A percentile compares a stretch with the other conserved stretches of the same genome.
phyloP scores from a whole-genome alignment of 306 rosid species.

The Crotalaria pallida region DNA sequence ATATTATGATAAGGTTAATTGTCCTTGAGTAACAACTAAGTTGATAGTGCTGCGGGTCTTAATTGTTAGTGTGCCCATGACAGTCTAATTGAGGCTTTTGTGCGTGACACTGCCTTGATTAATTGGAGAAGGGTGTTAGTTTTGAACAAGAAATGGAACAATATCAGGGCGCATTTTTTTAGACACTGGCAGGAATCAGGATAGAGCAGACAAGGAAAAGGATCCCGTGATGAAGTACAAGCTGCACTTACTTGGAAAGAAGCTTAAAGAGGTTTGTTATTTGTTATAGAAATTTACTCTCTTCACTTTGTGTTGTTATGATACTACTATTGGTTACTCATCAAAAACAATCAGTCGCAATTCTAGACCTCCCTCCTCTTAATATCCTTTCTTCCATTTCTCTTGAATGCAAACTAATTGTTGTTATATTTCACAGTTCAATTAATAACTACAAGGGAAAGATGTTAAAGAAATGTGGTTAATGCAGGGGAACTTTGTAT shows the following conservation, averaged over 20 bases:
- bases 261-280: conserved; percentile 60
- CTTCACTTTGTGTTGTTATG: neutral
- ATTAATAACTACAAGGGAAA: neutral
- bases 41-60: conserved; percentile 32
- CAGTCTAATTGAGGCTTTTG: conserved; percentile 44
- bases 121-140: conserved; percentile 72
- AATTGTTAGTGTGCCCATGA: no score
- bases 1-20: conserved; percentile 13
- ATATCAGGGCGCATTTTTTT: conserved; percentile 60
- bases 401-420: neutral
- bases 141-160: conserved; percentile 64
- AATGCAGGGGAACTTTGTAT: neutral
- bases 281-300: neutral
- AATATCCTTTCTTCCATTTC: neutral
- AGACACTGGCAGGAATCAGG: conserved; percentile 45
- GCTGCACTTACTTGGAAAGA: conserved; percentile 60
- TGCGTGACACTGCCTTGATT: neutral
- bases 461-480: neutral
- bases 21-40: conserved; percentile 37
- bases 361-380: neutral
- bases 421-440: neutral
- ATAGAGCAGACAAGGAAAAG: conserved; percentile 47
- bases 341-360: neutral
- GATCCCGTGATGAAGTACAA: conserved; percentile 57
- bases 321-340: neutral